phyloP scores from a whole-genome alignment of 148 eudicot species.

The Vaccinium myrtillus region DNA sequence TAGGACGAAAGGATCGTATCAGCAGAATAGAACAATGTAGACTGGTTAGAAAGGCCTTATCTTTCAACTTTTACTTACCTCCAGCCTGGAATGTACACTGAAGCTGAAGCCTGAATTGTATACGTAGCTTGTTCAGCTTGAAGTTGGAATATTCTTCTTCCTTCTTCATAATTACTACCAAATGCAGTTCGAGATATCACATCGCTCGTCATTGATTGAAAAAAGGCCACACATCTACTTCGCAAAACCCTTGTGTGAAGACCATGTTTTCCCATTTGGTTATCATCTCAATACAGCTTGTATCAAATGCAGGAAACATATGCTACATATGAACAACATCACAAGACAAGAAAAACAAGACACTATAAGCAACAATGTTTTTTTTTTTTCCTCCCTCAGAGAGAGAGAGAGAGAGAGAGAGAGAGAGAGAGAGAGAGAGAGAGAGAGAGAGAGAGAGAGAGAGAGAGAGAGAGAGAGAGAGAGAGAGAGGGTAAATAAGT shows the following conservation, averaged over 20 bases:
- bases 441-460: no score
- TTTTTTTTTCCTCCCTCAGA: no score
- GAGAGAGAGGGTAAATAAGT: background rate
- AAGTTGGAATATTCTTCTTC: conserved; percentile 3
- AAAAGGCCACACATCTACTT: conserved; percentile 12
- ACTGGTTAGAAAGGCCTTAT: background rate
- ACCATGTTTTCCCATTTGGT: conserved; percentile 29
- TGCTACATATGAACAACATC: conserved; percentile 8
- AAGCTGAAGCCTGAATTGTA: background rate
- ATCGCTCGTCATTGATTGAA: background rate
- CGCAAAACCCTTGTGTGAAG: conserved; percentile 11
- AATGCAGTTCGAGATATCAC: conserved; percentile 11
- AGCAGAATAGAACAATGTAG: background rate
- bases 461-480: no score
- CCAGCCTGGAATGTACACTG: conserved; percentile 6
- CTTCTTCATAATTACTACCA: conserved; percentile 9
- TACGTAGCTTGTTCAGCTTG: background rate
- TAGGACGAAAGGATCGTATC: background rate
- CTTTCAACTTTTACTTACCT: background rate
- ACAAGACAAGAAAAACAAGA: background rate
- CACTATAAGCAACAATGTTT: background rate
- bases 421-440: no score
- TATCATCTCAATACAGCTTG: conserved; percentile 31
- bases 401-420: no score
- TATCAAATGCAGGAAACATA: conserved; percentile 35